Evolutionary conservation across 1,284 basidiomycete species (phyloP).

Genomic region (Marasmius sp.): DNA sequence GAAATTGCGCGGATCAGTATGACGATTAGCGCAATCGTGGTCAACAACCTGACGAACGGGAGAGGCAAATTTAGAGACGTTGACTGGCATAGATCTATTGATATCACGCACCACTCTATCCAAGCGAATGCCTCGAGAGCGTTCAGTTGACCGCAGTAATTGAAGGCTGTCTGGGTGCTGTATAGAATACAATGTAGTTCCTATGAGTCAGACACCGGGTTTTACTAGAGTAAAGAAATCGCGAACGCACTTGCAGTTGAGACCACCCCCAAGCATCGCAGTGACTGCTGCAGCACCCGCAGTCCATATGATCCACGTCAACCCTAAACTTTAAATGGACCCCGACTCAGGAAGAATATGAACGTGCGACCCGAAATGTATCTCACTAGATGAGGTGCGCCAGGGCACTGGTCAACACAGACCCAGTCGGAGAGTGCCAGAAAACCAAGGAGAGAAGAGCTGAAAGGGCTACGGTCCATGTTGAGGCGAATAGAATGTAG

Average conservation of each 20-base stretch:
- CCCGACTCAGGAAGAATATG: neutral
- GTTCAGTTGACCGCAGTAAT: constrained; percentile 67
- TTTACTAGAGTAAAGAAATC: neutral
- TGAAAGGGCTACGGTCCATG: constrained; percentile 67
- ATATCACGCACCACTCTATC: constrained; percentile 53
- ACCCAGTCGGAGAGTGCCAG: constrained; percentile 42
- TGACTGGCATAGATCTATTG: neutral
- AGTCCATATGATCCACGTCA: constrained; percentile 75
- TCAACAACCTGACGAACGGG: constrained; percentile 43
- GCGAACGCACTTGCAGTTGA: constrained; percentile 59
- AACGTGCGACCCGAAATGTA: neutral
- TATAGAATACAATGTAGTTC: neutral
- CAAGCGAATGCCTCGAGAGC: constrained; percentile 62
- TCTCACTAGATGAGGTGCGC: constrained; percentile 65
- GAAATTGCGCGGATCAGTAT: constrained; percentile 53
- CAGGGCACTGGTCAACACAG: constrained; percentile 56
- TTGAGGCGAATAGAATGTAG: constrained; percentile 65
- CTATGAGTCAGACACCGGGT: neutral
- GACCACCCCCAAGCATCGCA: constrained; percentile 58
- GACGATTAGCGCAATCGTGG: constrained; percentile 51
- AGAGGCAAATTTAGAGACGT: neutral
- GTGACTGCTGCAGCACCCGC: constrained; percentile 70
- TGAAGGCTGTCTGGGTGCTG: constrained; percentile 6
- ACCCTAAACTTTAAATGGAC: constrained; percentile 37
- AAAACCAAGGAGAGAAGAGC: constrained; percentile 55